Evolutionary conservation across 2,329 filamentous ascomycete species (phyloP), one percentile per base, ranked within the genome.

Genomic region (Neonectria neomacrospora): DNA sequence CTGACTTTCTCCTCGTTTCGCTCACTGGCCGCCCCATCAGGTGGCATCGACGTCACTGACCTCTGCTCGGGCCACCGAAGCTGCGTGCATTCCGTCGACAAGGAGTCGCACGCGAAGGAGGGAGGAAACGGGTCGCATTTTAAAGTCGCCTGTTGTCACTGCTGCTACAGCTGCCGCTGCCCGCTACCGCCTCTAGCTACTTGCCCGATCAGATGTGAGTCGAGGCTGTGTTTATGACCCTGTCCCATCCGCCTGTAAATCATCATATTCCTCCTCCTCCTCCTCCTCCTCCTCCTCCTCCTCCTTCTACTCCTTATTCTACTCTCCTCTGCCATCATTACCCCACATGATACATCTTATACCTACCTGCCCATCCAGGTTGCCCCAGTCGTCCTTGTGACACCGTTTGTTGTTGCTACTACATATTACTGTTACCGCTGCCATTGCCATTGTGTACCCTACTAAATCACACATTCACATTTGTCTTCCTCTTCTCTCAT

Each of bases 31-130:
- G 26, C 18, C 48, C 62, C 58, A 69, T 73, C 71, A 73, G 71
- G 69, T 67, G 71, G 71, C 71, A 70, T 73, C 72, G 71, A 73
- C 71, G 71, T 73, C 71, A 73, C 64, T 44, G 58, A 32, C 45
- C 56, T 45, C 58, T 67, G 55, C 53, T 60, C 55, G 51, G 51
- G 61, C 58, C 50, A 58, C 48, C 34, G 50, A 23, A 39, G 44
- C 28, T 61, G 57, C 64, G 57, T 48, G 58, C 54, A 55, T 59
- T 65, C 50, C 32, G 55, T 48, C 26, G 53, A 41, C 58, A 44
- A 61, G 44, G 39, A 52, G 22, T 50, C 45, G 42, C 62, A 58
- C 61, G 54, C 56, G 51, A 52, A 63, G 62, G 61, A 60, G 59
- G 58, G 62, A 58, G 58, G 53, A 65, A 52, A 44, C 51, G 44